phyloP scores from a whole-genome alignment of 2,329 filamentous ascomycete species.

The Pseudocercospora cruenta region DNA sequence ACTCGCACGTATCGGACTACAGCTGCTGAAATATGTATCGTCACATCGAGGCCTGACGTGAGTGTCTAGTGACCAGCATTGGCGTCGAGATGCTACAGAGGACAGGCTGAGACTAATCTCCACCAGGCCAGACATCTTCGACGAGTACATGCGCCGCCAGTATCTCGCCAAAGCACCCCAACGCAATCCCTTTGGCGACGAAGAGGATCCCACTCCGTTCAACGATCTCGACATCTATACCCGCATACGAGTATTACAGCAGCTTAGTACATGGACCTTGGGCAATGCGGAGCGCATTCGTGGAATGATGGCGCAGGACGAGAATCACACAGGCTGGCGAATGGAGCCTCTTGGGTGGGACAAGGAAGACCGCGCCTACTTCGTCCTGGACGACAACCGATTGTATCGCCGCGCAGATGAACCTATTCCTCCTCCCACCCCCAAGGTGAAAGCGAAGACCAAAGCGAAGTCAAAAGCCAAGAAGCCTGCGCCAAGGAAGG shows the following conservation, averaged over 20 bases:
- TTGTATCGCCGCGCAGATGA: constrained; percentile 86
- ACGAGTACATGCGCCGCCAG: constrained; percentile 89
- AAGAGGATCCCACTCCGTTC: constrained; percentile 74
- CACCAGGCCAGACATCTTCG: constrained; percentile 78
- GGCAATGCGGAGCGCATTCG: constrained; percentile 84
- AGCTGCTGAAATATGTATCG: constrained; percentile 88
- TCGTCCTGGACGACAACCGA: constrained; percentile 89
- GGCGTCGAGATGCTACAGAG: background rate
- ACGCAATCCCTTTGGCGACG: constrained; percentile 82
- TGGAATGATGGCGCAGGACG: constrained; percentile 81
- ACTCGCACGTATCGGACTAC: constrained; percentile 79
- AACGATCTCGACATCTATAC: constrained; percentile 78
- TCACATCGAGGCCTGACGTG: constrained; percentile 92
- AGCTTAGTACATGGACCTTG: constrained; percentile 87
- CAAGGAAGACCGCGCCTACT: constrained; percentile 81
- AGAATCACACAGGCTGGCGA: constrained; percentile 54
- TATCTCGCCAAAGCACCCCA: constrained; percentile 79
- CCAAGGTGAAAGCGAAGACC: constrained; percentile 56
- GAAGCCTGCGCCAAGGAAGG: constrained; percentile 60
- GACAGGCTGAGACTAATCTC: background rate
- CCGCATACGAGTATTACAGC: constrained; percentile 82
- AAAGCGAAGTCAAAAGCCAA: constrained; percentile 60
- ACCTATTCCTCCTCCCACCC: constrained; percentile 59
- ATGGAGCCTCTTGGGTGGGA: constrained; percentile 91
- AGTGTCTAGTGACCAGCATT: constrained; percentile 43